A percentile compares a stretch with the other conserved stretches of the same genome.
phyloP scores from a whole-genome alignment of 176 grass and related monocot species.

The Carex cristatella region DNA sequence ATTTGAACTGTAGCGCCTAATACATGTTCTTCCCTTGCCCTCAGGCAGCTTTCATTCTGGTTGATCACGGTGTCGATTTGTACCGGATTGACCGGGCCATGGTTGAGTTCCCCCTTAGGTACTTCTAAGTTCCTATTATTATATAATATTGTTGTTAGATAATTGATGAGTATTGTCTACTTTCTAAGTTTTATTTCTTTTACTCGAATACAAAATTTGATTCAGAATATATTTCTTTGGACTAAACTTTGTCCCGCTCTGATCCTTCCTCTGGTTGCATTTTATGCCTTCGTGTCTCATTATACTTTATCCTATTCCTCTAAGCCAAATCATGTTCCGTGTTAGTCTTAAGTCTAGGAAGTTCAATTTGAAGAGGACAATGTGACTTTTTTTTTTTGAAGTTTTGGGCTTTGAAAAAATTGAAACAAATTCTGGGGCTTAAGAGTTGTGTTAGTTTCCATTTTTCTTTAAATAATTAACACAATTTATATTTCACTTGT shows the following conservation, averaged over 20 bases:
- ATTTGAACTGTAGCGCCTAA: too few relatives aligned
- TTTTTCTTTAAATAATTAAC: not conserved
- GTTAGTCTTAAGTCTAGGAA: not conserved
- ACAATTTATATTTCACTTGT: not conserved
- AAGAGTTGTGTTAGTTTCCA: not conserved
- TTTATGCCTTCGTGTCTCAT: not conserved
- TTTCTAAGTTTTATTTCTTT: too few relatives aligned
- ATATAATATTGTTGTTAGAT: too few relatives aligned
- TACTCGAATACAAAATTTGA: too few relatives aligned
- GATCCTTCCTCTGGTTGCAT: constrained; percentile 59
- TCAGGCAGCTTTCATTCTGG: constrained; percentile 52
- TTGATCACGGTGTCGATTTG: constrained; percentile 71
- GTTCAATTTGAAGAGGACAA: not conserved
- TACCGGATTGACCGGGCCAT: too few relatives aligned
- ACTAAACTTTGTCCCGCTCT: constrained; percentile 74
- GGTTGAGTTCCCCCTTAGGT: too few relatives aligned
- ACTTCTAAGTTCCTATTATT: too few relatives aligned
- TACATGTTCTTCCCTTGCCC: constrained; percentile 71
- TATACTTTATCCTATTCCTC: not conserved
- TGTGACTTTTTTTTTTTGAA: not conserved
- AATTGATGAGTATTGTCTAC: too few relatives aligned
- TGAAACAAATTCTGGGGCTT: not conserved
- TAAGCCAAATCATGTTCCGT: not conserved
- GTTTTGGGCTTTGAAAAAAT: not conserved
- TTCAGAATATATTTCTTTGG: not conserved